phyloP scores from a whole-genome alignment of 164 flowering plant species.

The Stephania yunnanensis region DNA sequence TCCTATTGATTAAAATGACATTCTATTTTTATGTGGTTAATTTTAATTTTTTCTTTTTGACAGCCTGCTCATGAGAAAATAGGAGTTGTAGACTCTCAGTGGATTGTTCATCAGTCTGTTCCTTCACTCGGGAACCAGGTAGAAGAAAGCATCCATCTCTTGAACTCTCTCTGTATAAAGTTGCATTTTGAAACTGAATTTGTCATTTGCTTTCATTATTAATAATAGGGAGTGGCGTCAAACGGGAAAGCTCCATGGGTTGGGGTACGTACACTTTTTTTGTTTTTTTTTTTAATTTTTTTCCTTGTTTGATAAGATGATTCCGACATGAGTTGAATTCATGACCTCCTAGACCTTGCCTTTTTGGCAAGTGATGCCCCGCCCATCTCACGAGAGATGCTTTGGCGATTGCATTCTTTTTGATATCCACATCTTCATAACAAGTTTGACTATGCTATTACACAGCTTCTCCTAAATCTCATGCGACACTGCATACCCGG shows the following conservation, averaged over 20 bases:
- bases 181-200: not conserved
- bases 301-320: too few species aligned
- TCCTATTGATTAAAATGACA: not conserved
- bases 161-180: not conserved
- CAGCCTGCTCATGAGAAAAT: constrained; percentile 95
- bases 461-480: not conserved
- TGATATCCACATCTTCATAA: too few species aligned
- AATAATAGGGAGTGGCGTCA: constrained; percentile 45
- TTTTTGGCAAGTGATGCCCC: too few species aligned
- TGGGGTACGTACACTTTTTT: constrained; percentile 44
- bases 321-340: too few species aligned
- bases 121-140: constrained; percentile 95
- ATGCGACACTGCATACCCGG: not conserved
- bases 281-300: not conserved
- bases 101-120: constrained; percentile 82
- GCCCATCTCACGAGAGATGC: too few species aligned
- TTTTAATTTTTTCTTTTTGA: not conserved
- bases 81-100: constrained; percentile 95
- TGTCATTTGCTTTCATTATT: constrained; percentile 1
- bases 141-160: not conserved
- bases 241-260: constrained; percentile 69
- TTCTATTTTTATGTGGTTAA: not conserved
- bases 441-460: too few species aligned
- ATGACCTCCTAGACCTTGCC: too few species aligned
- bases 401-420: too few species aligned